Conservation (phyloP, 2,329 filamentous ascomycete genomes). For the Claviceps citrina region DNA sequence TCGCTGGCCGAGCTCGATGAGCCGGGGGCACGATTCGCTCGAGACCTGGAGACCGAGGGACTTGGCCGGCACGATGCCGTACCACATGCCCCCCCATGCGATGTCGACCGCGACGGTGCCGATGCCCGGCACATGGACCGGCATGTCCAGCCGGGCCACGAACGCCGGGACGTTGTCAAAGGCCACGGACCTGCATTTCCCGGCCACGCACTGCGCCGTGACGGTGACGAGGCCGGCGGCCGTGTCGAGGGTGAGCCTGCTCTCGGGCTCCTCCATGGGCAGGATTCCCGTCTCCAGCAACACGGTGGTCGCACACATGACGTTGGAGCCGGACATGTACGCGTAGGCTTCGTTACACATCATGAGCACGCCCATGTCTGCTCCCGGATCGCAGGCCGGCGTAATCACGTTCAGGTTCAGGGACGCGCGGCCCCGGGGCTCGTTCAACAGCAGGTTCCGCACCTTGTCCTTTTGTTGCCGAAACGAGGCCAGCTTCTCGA, state of each 20-base stretch:
- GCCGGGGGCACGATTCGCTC: conserved; percentile 16
- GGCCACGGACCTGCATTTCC: conserved; percentile 27
- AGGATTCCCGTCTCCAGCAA: conserved; percentile 32
- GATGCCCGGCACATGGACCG: conserved; percentile 24
- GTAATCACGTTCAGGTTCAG: conserved; percentile 26
- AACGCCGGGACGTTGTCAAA: conserved; percentile 32
- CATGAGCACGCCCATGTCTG: conserved; percentile 30
- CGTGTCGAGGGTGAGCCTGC: conserved; percentile 25
- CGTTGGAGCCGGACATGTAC: conserved; percentile 27
- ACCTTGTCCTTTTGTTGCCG: conserved; percentile 23
- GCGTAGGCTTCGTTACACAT: conserved; percentile 30
- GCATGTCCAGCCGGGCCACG: conserved; percentile 23
- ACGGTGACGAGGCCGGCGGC: conserved; percentile 27
- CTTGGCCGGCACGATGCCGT: conserved; percentile 24
- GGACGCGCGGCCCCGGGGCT: conserved; percentile 27
- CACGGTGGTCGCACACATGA: conserved; percentile 27
- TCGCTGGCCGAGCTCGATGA: conserved; percentile 27
- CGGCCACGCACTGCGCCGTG: conserved; percentile 24
- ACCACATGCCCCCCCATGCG: conserved; percentile 32
- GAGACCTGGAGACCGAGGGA: conserved; percentile 21
- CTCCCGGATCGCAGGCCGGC: conserved; percentile 26
- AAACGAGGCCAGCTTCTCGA: conserved; percentile 30
- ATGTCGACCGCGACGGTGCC: conserved; percentile 26
- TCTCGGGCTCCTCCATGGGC: conserved; percentile 28
- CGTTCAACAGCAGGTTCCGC: conserved; percentile 28